A percentile compares a stretch with the other conserved stretches of the same genome.
Evolutionary conservation across 2,329 filamentous ascomycete genomes (phyloP).

Genomic region (Pochonia chlamydosporia): DNA sequence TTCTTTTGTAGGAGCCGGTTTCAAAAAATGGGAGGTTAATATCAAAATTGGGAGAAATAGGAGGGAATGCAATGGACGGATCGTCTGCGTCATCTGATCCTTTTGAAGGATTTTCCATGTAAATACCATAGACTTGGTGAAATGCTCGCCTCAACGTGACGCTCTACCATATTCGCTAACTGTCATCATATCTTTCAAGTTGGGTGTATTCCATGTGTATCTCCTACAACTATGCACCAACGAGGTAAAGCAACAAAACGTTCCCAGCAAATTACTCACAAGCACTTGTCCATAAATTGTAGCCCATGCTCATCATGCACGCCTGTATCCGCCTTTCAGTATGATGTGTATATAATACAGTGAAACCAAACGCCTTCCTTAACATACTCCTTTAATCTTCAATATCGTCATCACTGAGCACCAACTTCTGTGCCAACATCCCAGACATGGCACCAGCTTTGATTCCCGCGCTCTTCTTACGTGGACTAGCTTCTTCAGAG

Average conservation of each 20-base stretch:
- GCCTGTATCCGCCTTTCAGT: not conserved
- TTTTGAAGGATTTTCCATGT: not conserved
- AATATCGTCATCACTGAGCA: conserved; percentile 80
- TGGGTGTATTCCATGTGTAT: too few species aligned
- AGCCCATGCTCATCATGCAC: not conserved
- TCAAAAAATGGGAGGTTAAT: not conserved
- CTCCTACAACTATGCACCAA: too few species aligned
- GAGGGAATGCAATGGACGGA: not conserved
- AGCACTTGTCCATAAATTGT: too few species aligned
- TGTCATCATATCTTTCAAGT: too few species aligned
- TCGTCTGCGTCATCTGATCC: not conserved
- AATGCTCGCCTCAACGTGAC: not conserved
- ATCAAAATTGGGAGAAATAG: not conserved
- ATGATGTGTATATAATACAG: not conserved
- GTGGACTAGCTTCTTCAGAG: conserved; percentile 45
- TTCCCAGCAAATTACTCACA: too few species aligned
- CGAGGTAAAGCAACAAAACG: too few species aligned
- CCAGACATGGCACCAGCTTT: conserved; percentile 30
- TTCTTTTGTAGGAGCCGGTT: not conserved
- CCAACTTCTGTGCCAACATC: conserved; percentile 56
- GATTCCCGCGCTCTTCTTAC: conserved; percentile 39
- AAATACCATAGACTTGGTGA: not conserved
- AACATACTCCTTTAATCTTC: conserved; percentile 60
- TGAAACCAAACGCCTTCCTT: conserved; percentile 22
- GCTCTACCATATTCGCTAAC: too few species aligned